phyloP scores from a whole-genome alignment of 1,139 yeast genomes.

The Saccharomycopsis hybrid region DNA sequence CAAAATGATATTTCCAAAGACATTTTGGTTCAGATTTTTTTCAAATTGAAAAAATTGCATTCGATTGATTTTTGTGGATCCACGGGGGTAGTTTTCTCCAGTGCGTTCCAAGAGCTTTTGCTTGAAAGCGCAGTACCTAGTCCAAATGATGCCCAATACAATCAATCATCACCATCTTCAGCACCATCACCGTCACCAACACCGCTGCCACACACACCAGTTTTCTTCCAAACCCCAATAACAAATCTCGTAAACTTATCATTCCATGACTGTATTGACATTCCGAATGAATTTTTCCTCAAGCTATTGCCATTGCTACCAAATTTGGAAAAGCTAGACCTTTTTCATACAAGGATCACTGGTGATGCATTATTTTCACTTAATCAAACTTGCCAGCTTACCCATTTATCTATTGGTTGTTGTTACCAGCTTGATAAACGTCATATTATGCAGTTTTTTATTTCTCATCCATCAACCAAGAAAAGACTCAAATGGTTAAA shows the following conservation, averaged over 20 bases:
- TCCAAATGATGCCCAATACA: conserved; percentile 13
- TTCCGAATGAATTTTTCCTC: conserved; percentile 50
- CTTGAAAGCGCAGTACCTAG: conserved; percentile 23
- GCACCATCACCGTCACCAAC: too few species aligned
- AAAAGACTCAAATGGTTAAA: conserved; percentile 65
- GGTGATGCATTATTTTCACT: conserved; percentile 45
- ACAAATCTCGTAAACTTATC: conserved; percentile 47
- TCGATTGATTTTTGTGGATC: conserved; percentile 89
- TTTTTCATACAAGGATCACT: conserved; percentile 74
- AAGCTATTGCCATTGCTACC: conserved; percentile 53
- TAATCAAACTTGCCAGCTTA: conserved; percentile 50
- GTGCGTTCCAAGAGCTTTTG: conserved; percentile 45
- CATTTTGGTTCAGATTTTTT: conserved; percentile 54
- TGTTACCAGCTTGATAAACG: conserved; percentile 74
- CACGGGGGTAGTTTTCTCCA: conserved; percentile 54
- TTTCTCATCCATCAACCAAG: conserved; percentile 30
- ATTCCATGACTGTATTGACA: conserved; percentile 82
- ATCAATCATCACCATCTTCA: conserved; percentile 17
- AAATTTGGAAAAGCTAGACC: conserved; percentile 62
- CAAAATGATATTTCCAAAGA: conserved; percentile 72
- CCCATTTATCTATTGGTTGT: conserved; percentile 74
- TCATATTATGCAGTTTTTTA: conserved; percentile 64
- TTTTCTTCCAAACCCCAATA: conserved; percentile 25
- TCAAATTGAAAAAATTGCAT: conserved; percentile 52
- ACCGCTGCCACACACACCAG: conserved; percentile 8